phyloP scores from a whole-genome alignment of 371 early-diverging fungal species.

The Nosema muscidifuracis region DNA sequence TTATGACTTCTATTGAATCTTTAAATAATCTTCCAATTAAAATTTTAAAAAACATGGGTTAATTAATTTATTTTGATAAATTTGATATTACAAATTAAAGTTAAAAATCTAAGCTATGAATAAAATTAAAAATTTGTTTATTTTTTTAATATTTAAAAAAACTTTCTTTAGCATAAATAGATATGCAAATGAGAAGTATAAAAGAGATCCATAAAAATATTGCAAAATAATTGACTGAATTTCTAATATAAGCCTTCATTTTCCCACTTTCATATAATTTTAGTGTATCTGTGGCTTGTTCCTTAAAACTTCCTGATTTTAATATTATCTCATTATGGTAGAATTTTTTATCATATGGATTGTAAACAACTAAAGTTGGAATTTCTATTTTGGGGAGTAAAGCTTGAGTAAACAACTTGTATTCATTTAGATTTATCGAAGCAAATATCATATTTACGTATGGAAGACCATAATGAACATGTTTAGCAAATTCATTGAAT shows the following conservation, averaged over 20 bases:
- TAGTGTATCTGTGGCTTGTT: slow-evolving; percentile 12
- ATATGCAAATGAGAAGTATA: too few relatives aligned
- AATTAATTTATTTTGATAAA: too few relatives aligned
- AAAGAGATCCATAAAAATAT: too few relatives aligned
- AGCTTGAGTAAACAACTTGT: slow-evolving; percentile 56
- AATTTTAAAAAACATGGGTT: neutral
- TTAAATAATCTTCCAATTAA: neutral
- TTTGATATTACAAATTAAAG: too few relatives aligned
- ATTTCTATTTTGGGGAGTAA: slow-evolving; percentile 47
- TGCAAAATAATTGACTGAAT: too few relatives aligned
- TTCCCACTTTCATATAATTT: slow-evolving; percentile 12
- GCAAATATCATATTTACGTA: slow-evolving; percentile 58
- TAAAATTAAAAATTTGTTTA: too few relatives aligned
- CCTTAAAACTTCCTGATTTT: slow-evolving; percentile 32
- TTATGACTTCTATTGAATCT: slow-evolving; percentile 24
- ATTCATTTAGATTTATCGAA: slow-evolving; percentile 57
- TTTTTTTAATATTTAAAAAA: too few relatives aligned
- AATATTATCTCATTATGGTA: slow-evolving; percentile 43
- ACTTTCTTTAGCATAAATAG: too few relatives aligned
- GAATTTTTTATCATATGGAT: slow-evolving; percentile 59
- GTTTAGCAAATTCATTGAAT: slow-evolving; percentile 54
- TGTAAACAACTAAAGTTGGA: slow-evolving; percentile 59
- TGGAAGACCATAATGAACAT: slow-evolving; percentile 56
- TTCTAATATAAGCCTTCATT: slow-evolving; percentile 33
- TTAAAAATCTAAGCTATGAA: neutral